A percentile compares a stretch with the other conserved stretches of the same genome.
phyloP scores from a whole-genome alignment of 1,284 basidiomycete species.

The Lignosus rhinocerotis region DNA sequence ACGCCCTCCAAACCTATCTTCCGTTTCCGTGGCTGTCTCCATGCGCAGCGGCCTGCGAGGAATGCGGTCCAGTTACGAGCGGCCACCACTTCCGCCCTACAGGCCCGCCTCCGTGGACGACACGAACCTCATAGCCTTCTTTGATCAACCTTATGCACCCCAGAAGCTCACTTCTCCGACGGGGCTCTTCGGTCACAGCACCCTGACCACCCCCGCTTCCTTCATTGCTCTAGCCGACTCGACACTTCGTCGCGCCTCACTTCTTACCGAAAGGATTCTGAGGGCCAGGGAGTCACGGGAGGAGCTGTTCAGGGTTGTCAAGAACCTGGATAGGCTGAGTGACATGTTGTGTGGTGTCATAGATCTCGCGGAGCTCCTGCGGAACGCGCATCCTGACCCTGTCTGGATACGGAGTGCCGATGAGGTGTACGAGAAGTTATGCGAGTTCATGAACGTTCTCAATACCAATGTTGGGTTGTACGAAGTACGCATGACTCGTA shows the following conservation, averaged over 20 bases:
- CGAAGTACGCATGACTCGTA: too few relatives aligned
- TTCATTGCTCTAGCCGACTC: slow-evolving; percentile 68
- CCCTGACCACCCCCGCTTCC: slow-evolving; percentile 59
- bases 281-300: slow-evolving; percentile 61
- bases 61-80: slow-evolving; percentile 22
- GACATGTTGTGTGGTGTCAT: slow-evolving; percentile 96
- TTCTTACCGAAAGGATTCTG: slow-evolving; percentile 75
- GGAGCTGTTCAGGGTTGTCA: slow-evolving; percentile 84
- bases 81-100: slow-evolving; percentile 38
- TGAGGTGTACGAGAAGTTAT: slow-evolving; percentile 86
- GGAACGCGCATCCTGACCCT: slow-evolving; percentile 90
- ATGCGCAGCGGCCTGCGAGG: slow-evolving; percentile 24
- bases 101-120: slow-evolving; percentile 63
- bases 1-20: slow-evolving; percentile 40
- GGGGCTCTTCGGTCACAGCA: slow-evolving; percentile 74
- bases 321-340: slow-evolving; percentile 93
- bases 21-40: slow-evolving; percentile 48
- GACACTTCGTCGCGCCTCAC: slow-evolving; percentile 71
- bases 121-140: slow-evolving; percentile 63
- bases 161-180: slow-evolving; percentile 45
- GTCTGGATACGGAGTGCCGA: slow-evolving; percentile 86
- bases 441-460: slow-evolving; percentile 96
- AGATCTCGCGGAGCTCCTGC: slow-evolving; percentile 91
- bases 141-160: slow-evolving; percentile 58
- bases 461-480: slow-evolving; percentile 96